phyloP scores from a whole-genome alignment of 169 alveolate species.

The Plasmodium gonderi region DNA sequence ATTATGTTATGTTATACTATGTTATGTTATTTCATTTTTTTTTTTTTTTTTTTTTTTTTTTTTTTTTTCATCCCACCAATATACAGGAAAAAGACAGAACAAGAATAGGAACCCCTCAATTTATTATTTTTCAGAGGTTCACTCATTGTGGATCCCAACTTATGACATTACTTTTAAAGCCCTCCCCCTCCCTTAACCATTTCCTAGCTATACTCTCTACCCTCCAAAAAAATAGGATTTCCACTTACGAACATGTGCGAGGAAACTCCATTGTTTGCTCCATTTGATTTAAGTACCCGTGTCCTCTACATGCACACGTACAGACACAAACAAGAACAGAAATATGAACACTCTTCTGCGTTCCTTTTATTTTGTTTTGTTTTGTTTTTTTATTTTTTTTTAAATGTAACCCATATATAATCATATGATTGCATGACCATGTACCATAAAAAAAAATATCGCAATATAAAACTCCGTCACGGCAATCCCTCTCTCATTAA shows the following conservation, averaged over 20 bases:
- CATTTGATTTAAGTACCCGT: conserved; percentile 4
- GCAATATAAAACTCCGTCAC: background rate
- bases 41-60: background rate
- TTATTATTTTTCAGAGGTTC: background rate
- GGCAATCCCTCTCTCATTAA: background rate
- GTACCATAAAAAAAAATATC: background rate
- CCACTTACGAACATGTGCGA: background rate
- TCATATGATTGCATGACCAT: background rate
- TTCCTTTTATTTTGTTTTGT: background rate
- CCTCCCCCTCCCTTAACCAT: background rate
- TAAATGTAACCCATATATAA: background rate
- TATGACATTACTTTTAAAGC: background rate
- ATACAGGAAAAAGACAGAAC: background rate
- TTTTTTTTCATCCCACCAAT: too few relatives aligned
- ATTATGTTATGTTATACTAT: too few relatives aligned
- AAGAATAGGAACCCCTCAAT: background rate
- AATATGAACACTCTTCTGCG: background rate
- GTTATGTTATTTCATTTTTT: too few relatives aligned
- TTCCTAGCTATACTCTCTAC: background rate
- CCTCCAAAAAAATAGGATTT: too few relatives aligned
- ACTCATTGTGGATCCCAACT: background rate
- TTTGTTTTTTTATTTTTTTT: background rate
- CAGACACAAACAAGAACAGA: background rate
- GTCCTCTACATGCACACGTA: background rate
- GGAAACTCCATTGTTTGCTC: background rate